A percentile compares a stretch with the other conserved stretches of the same genome.
phyloP scores from a whole-genome alignment of 352 stramenopile genomes.

The Pythium phragmiticola region DNA sequence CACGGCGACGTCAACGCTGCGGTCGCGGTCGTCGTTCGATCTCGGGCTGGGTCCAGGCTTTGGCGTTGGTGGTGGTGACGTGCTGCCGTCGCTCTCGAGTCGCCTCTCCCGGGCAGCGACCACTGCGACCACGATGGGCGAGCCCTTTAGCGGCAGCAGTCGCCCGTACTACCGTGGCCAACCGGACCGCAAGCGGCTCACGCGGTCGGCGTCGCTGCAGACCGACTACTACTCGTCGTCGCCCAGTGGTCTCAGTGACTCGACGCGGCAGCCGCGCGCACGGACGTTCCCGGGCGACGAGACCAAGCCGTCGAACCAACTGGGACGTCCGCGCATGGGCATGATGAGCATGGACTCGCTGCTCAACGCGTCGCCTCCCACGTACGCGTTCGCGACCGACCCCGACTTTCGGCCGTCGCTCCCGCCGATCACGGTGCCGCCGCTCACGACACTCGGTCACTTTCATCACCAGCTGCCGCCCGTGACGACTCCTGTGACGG shows the following conservation, averaged over 20 bases:
- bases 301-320: neutral
- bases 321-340: constrained; percentile 1
- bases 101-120: constrained; percentile 11
- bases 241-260: constrained; percentile 1
- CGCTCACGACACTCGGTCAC: constrained; percentile 3
- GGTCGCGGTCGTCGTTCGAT: constrained; percentile 19
- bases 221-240: constrained; percentile 68
- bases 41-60: constrained; percentile 2
- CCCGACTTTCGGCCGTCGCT: constrained; percentile 12
- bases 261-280: constrained; percentile 13
- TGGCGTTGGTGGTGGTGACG: constrained; percentile 30
- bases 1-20: neutral
- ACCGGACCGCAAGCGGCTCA: constrained; percentile 67
- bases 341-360: constrained; percentile 28
- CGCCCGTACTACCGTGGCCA: constrained; percentile 25
- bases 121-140: neutral
- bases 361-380: constrained; percentile 16
- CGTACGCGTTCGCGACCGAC: neutral
- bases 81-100: constrained; percentile 23
- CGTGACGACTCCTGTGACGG: constrained; percentile 64
- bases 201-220: constrained; percentile 70
- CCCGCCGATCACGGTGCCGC: constrained; percentile 10
- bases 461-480: constrained; percentile 17
- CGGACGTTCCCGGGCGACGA: constrained; percentile 19
- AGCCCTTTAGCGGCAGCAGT: too few relatives aligned